Conservation (phyloP, 2,329 filamentous ascomycete genomes). For the Coniochaeta hoffmannii region DNA sequence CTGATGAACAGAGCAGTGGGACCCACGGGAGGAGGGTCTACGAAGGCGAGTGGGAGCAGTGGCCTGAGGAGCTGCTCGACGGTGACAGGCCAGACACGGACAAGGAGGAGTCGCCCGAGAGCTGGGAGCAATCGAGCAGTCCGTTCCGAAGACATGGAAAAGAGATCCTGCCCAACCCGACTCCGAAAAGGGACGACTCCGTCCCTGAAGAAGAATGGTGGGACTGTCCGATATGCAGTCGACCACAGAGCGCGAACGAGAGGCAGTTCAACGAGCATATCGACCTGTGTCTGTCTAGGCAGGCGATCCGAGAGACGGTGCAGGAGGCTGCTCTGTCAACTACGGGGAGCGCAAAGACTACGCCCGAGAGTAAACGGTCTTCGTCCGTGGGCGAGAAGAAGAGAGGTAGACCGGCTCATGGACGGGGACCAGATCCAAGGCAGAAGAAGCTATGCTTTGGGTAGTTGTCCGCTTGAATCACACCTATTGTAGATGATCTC, state of each 20-base stretch:
- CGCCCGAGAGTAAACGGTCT: conserved; percentile 28
- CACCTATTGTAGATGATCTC: not conserved
- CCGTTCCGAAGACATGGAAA: conserved; percentile 36
- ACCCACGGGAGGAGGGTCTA: conserved; percentile 9
- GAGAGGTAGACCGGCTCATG: conserved; percentile 22
- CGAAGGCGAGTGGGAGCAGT: conserved; percentile 56
- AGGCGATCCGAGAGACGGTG: conserved; percentile 78
- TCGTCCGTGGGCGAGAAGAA: conserved; percentile 27
- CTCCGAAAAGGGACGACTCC: conserved; percentile 25
- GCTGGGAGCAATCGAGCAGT: conserved; percentile 48
- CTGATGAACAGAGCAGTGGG: conserved; percentile 8
- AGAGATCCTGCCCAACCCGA: conserved; percentile 44
- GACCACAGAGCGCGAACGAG: conserved; percentile 69
- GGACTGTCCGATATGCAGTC: conserved; percentile 83
- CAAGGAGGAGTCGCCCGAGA: conserved; percentile 22
- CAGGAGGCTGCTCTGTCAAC: conserved; percentile 38
- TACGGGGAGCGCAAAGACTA: conserved; percentile 14
- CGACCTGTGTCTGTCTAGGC: conserved; percentile 79
- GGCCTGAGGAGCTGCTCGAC: conserved; percentile 52
- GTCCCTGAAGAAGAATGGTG: conserved; percentile 49
- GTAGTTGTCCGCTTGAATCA: too few relatives aligned
- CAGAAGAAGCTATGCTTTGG: conserved; percentile 49
- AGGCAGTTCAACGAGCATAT: conserved; percentile 82
- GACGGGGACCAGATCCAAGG: conserved; percentile 28
- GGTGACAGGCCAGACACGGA: conserved; percentile 11